phyloP scores from a whole-genome alignment of 2,329 filamentous ascomycete species.

The Epichloe festucae region DNA sequence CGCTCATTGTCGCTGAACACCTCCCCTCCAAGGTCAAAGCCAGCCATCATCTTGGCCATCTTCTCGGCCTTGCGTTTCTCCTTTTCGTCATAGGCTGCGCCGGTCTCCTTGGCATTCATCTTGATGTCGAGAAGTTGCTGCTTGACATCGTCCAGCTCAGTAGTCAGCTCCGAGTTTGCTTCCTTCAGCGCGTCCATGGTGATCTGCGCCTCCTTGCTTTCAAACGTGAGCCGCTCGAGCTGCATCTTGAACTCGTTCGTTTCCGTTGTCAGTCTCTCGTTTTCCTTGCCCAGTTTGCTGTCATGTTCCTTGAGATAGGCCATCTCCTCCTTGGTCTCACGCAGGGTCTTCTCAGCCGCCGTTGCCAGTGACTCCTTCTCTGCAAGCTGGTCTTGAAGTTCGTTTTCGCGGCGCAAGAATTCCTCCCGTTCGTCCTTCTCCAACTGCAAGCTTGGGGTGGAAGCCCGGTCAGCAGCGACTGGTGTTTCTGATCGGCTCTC shows the following conservation, averaged over 20 bases:
- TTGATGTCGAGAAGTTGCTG: slow-evolving; percentile 91
- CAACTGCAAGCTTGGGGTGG: slow-evolving; percentile 74
- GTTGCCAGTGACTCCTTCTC: slow-evolving; percentile 80
- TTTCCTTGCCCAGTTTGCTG: slow-evolving; percentile 71
- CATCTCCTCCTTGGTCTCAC: slow-evolving; percentile 78
- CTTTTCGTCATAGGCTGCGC: slow-evolving; percentile 84
- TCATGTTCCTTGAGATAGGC: slow-evolving; percentile 76
- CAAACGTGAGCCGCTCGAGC: slow-evolving; percentile 85
- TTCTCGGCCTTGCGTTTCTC: slow-evolving; percentile 98
- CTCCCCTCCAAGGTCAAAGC: slow-evolving; percentile 90
- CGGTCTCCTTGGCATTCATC: slow-evolving; percentile 92
- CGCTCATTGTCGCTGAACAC: slow-evolving; percentile 90
- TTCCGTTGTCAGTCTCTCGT: slow-evolving; percentile 73
- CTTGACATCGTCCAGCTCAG: slow-evolving; percentile 88
- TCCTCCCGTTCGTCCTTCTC: slow-evolving; percentile 97
- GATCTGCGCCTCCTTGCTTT: slow-evolving; percentile 92
- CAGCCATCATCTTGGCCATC: slow-evolving; percentile 99
- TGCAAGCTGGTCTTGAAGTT: slow-evolving; percentile 89
- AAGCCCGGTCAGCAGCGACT: slow-evolving; percentile 63
- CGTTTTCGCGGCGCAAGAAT: slow-evolving; percentile 87
- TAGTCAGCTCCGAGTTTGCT: slow-evolving; percentile 82
- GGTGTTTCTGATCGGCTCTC: slow-evolving; percentile 53
- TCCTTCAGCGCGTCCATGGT: slow-evolving; percentile 97
- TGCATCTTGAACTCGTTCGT: slow-evolving; percentile 95
- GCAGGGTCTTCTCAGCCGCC: slow-evolving; percentile 65